These are phyloP conservation scores for Cucurbita argyrosperma DNA, from an alignment of 306 rosid genomes.

Conservation along the genomic window DNA sequence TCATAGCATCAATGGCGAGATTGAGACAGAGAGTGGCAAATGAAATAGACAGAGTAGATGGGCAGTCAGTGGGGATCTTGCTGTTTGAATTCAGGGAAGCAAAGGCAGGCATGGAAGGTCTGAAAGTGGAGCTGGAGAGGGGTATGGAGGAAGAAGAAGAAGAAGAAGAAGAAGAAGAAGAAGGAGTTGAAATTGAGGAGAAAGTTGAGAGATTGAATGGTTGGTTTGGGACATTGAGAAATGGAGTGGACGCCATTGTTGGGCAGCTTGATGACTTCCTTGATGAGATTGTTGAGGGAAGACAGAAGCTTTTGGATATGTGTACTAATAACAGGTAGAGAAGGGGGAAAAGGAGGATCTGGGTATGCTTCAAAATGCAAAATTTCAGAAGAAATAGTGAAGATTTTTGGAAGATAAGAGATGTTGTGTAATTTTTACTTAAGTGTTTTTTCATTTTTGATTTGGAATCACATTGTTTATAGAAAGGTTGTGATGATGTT, in stretches of 20 bases:
- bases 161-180: slow-evolving; percentile 8
- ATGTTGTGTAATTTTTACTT: not conserved
- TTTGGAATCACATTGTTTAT: not conserved
- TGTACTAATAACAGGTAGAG: slow-evolving; percentile 47
- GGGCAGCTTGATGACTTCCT: slow-evolving; percentile 84
- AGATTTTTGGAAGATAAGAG: not conserved
- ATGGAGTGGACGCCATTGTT: slow-evolving; percentile 49
- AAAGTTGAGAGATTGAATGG: slow-evolving; percentile 30
- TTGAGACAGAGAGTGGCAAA: slow-evolving; percentile 48
- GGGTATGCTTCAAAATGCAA: not conserved
- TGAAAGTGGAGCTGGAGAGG: slow-evolving; percentile 43
- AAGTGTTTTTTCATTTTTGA: no score
- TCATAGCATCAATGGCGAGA: slow-evolving; percentile 40
- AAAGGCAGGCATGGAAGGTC: slow-evolving; percentile 42
- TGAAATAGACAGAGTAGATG: slow-evolving; percentile 39
- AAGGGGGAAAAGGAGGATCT: not conserved
- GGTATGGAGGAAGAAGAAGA: slow-evolving; percentile 11
- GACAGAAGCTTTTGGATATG: slow-evolving; percentile 81
- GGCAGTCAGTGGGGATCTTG: slow-evolving; percentile 40
- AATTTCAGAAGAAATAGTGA: not conserved
- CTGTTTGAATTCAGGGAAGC: slow-evolving; percentile 48
- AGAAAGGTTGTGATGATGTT: not conserved
- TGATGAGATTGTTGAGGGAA: slow-evolving; percentile 80
- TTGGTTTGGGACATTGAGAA: slow-evolving; percentile 50
- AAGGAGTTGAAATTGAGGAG: not conserved